Base-by-base conservation (phyloP, 2,329 filamentous ascomycete species). In the Epichloe coenophiala region DNA sequence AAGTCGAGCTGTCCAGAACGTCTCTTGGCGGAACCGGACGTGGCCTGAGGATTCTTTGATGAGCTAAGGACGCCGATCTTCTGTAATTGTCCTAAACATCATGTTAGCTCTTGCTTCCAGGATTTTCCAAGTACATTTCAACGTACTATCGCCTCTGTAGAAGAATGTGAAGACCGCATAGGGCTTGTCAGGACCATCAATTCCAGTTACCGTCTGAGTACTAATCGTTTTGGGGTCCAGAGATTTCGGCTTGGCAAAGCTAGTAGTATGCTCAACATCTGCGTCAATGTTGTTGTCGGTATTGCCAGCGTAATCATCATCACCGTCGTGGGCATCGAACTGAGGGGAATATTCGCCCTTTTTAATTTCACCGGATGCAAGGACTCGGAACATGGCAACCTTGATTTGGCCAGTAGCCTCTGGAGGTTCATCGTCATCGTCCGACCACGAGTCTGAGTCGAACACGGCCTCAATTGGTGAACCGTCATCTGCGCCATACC, bases 361-460 rank as follows among this genome's bases (percentile, higher is more conserved):
- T 88, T 96, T 97, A 63, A 98, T 95, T 66, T 97, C 93, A 13
- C 93, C 93, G 6, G 89, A 95, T 2, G 93, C 93, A 44, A 97
- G 74, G 8, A 98, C 93, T 31, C 93, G 83, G 68, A 96, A 97
- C 71, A 98, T 82, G 55, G 91, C 89, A 17, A 98, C 89, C 70
- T 97, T 97, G 72, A 98, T 98, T 70, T 98, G 93, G 9, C 93
- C 93, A 5, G 93, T 86, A 11, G 93, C 88, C 72, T 97, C 93
- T 12, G 91, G 89, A 1, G 88, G 87, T 59, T 91, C 88, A 65
- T 96, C 89, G 59, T 91, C 87, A 54, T 88, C 78, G 15, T 80
- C 86, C 4, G 85, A 88, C 63, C 84, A 82, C 19, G 84, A 86
- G 54, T 86, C 85, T 42, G 88, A 86, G 54, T 86, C 76, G 45